Evolutionary conservation across 1,284 basidiomycete species (phyloP), one percentile per base, ranked within the genome.

Genomic region (Pisolithus thermaeus): DNA sequence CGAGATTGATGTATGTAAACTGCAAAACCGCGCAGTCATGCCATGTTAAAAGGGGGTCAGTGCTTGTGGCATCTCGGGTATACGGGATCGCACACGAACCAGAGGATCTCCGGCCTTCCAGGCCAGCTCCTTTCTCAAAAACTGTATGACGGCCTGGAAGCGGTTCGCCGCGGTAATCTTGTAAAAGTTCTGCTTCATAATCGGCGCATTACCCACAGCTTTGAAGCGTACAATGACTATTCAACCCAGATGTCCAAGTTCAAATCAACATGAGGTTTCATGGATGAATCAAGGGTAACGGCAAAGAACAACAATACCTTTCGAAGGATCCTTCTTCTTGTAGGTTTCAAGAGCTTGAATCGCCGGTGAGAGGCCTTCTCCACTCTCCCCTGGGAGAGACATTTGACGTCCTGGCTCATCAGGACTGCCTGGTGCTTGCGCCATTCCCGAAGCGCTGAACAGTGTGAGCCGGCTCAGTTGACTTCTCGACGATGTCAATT

Each of bases 1-100:
- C 92, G n/a, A 94, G 78, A 64, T 98, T 98, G 75, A 99, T 97
- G 68, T 98, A 99, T 5, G 94, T 91, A 71, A 97, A 97, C 95
- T 97, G 61, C 35, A 43, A n/a, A 7, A n/a, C 12, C 32, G 12
- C 32, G 32, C 12, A 35, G 32, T 14, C 32, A 11, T 7, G 23
- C 14, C 18, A 42, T 22, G 38, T 16, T 14, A 42, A 9, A 22
- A n/a, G 12, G 16, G 7, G 23, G 23, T 7, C 42, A 25, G 2
- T 28, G 23, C 23, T 27, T 27, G 42, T 18, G 1, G 20, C 9
- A 22, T 22, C 4, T 30, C 23, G 42, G n/a, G 11, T 5, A 11
- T 16, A 18, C 6, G 43, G 0, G n/a, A 7, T 18, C 9, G 18
- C 12, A 30, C 3, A 73, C 90, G 53, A 62, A 97, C 95, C 66